These are phyloP conservation scores for Peronospora belbahrii DNA, from an alignment of 352 stramenopile genomes.

Conservation along the genomic window DNA sequence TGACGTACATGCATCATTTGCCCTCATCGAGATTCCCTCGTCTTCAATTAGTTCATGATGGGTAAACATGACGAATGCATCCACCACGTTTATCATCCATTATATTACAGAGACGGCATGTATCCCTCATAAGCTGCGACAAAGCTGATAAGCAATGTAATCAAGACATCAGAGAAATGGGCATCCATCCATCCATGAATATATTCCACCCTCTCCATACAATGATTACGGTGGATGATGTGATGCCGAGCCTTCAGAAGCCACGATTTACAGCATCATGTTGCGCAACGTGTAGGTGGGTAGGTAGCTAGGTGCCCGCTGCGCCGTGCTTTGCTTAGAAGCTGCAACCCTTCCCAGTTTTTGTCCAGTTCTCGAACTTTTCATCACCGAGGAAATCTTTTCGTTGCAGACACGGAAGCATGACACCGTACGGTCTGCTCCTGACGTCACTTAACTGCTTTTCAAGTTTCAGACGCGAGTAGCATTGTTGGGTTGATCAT, in stretches of 20 bases:
- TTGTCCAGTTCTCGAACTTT: slow-evolving; percentile 9
- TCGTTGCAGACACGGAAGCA: slow-evolving; percentile 6
- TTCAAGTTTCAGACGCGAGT: background rate
- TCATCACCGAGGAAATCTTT: slow-evolving; percentile 7
- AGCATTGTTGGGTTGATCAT: background rate
- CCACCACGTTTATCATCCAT: background rate
- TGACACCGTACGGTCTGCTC: background rate
- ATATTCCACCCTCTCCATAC: slow-evolving; percentile 4
- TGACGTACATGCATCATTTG: slow-evolving; percentile 8
- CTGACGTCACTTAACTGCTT: background rate
- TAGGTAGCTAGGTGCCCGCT: no score
- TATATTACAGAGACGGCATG: background rate
- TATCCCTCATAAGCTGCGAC: background rate
- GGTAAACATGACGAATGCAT: background rate
- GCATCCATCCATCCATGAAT: background rate
- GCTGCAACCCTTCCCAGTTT: slow-evolving; percentile 17
- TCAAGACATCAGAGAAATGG: background rate
- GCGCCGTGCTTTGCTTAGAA: slow-evolving; percentile 19
- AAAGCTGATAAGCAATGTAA: background rate
- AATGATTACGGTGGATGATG: background rate
- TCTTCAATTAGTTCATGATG: slow-evolving; percentile 5
- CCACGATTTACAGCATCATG: slow-evolving; percentile 2
- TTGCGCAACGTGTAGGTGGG: slow-evolving; percentile 2
- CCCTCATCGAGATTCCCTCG: slow-evolving; percentile 5
- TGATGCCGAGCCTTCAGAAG: background rate